Evolutionary conservation across 2,329 filamentous ascomycete genomes (phyloP), one percentile per base, ranked within the genome.

Genomic region (Lizonia empirigonia): DNA sequence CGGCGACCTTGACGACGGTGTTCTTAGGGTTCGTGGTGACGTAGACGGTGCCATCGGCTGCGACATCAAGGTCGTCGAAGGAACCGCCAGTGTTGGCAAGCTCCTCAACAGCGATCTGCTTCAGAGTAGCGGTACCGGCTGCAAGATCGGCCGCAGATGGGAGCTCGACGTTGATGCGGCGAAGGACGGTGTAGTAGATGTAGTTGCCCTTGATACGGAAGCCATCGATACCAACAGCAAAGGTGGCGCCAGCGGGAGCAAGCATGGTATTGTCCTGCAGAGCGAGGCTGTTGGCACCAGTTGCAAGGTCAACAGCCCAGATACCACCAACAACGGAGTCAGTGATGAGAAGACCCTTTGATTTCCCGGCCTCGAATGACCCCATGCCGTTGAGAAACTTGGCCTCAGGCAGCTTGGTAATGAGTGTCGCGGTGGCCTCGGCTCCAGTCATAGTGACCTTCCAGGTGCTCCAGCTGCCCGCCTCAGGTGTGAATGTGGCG

Each of bases 401-500:
- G 39, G 44, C 50, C 19, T 50, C 19, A 20, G 50, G 50, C 13
- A 53, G 34, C 34, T 39, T 24, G 19, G 50, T 53, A 35, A 53
- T 50, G 39, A 49, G 44, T 5, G 44, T 40, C 16, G 50, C 36
- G 10, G 22, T 49, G 29, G 44, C 44, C 27, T 44, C 24, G 6
- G 27, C n/a, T 20, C 35, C 50, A 10, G 45, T 23, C 20, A 52
- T 34, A n/a, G 23, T 30, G 33, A 52, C 33, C 27, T 34, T 52
- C 49, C 49, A 52, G 20, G 42, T 44, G 49, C 49, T 52, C 49
- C 49, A 52, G 33, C 49, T 52, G 16, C 49, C 49, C 19, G 49
- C 37, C 27, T 42, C 37, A 3, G 49, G 49, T 32, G 50, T 49
- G 35, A 53, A 53, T 1, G 49, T 52, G n/a, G 49, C 49, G 12